These are phyloP conservation scores for Oemleria cerasiformis DNA, from an alignment of 306 rosid species.

Conservation along the genomic window DNA sequence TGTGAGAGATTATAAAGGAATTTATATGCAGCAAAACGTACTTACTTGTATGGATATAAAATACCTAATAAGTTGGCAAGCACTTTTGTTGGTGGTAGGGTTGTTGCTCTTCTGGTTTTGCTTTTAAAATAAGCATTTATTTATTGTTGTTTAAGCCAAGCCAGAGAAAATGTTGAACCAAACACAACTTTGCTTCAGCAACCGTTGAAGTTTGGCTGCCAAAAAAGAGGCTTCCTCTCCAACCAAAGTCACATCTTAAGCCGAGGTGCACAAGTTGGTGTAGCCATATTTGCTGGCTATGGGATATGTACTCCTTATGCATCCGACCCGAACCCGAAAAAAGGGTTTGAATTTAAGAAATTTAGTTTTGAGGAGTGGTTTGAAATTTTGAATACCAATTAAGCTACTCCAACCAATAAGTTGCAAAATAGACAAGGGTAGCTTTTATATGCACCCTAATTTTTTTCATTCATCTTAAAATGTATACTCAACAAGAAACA, in stretches of 20 bases:
- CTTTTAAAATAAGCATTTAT: slow-evolving; percentile 21
- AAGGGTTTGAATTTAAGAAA: not conserved
- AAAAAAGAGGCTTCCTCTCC: slow-evolving; percentile 24
- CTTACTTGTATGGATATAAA: slow-evolving; percentile 14
- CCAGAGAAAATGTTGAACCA: slow-evolving; percentile 17
- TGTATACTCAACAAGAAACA: too few species aligned
- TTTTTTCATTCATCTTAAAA: not conserved
- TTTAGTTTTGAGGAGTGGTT: not conserved
- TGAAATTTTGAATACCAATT: not conserved
- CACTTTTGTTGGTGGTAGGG: slow-evolving; percentile 28
- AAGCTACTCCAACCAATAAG: not conserved
- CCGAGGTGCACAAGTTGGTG: too few species aligned
- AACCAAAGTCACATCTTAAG: slow-evolving; percentile 27
- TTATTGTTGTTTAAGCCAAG: slow-evolving; percentile 18
- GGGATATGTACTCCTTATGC: too few species aligned
- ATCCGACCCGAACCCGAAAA: not conserved
- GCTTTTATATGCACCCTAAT: not conserved
- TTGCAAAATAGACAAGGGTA: not conserved
- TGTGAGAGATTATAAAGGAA: slow-evolving; percentile 11
- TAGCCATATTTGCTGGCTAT: too few species aligned
- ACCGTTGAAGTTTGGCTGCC: slow-evolving; percentile 68
- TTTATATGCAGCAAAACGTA: slow-evolving; percentile 3
- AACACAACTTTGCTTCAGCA: slow-evolving; percentile 28
- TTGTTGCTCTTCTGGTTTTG: slow-evolving; percentile 40
- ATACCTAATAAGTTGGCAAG: slow-evolving; percentile 26